Evolutionary conservation across 805 yeast species (phyloP).

Genomic region (Cyberlindnera petersonii): DNA sequence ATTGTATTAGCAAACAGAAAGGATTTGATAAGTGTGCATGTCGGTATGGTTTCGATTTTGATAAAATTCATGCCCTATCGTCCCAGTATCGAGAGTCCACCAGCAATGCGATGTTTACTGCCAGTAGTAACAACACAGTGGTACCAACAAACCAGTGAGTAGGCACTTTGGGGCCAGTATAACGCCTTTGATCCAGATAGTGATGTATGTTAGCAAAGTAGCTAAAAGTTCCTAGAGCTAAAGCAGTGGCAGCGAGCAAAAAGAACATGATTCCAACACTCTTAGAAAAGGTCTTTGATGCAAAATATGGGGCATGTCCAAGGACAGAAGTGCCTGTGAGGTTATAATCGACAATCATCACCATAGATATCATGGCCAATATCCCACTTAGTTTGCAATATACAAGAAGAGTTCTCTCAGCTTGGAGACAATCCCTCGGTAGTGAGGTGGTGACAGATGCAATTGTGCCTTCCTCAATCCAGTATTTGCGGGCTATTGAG

Average conservation of each 20-base stretch:
- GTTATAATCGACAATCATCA: slow-evolving; percentile 21
- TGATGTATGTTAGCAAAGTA: slow-evolving; percentile 20
- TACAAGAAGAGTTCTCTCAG: slow-evolving; percentile 25
- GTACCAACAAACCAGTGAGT: slow-evolving; percentile 12
- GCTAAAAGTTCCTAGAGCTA: slow-evolving; percentile 20
- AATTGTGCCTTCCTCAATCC: slow-evolving; percentile 10
- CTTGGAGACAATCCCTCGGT: slow-evolving; percentile 29
- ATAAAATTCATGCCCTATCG: not conserved
- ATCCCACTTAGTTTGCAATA: slow-evolving; percentile 22
- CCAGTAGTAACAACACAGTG: slow-evolving; percentile 11
- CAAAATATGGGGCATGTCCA: slow-evolving; percentile 6
- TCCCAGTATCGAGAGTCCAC: slow-evolving; percentile 16
- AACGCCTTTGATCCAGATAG: slow-evolving; percentile 15
- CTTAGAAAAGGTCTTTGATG: slow-evolving; percentile 11
- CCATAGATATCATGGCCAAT: slow-evolving; percentile 20
- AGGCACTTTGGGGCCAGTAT: slow-evolving; percentile 12
- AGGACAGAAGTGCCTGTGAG: slow-evolving; percentile 3
- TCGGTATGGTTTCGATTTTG: slow-evolving; percentile 2
- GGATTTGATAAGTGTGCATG: too few species aligned
- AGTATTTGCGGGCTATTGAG: not conserved
- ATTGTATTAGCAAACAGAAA: too few species aligned
- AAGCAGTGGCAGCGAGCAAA: slow-evolving; percentile 8
- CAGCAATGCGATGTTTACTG: slow-evolving; percentile 17
- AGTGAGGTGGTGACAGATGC: slow-evolving; percentile 19
- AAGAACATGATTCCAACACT: slow-evolving; percentile 18